Evolutionary conservation across 2,329 filamentous ascomycete genomes (phyloP).

Genomic region (Aspergillus viridinutans): DNA sequence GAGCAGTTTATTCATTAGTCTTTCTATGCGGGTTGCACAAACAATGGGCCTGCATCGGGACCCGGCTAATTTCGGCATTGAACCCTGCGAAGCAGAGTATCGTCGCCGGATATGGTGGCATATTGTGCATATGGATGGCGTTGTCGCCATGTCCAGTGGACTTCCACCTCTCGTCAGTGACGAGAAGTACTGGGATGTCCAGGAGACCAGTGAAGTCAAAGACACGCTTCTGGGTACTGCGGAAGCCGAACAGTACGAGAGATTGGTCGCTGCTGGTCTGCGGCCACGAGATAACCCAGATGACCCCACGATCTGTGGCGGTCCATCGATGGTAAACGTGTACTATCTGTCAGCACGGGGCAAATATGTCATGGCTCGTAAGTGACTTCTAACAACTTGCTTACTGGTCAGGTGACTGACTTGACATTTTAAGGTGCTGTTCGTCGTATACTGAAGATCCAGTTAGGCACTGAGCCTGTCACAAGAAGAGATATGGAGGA

Average conservation of each 20-base stretch:
- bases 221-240: conserved; percentile 40
- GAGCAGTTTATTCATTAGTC: conserved; percentile 46
- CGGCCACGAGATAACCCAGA: conserved; percentile 39
- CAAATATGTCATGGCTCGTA: conserved; percentile 44
- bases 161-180: conserved; percentile 45
- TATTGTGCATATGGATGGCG: conserved; percentile 46
- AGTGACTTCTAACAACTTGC: conserved; percentile 13
- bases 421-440: conserved; percentile 30
- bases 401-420: background rate
- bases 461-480: conserved; percentile 42
- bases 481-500: conserved; percentile 44
- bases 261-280: conserved; percentile 28
- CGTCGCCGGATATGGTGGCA: conserved; percentile 48
- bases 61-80: conserved; percentile 45
- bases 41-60: conserved; percentile 48
- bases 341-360: conserved; percentile 42
- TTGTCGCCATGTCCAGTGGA: conserved; percentile 48
- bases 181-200: conserved; percentile 47
- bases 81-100: conserved; percentile 42
- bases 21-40: conserved; percentile 46
- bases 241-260: conserved; percentile 35
- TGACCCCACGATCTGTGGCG: conserved; percentile 38
- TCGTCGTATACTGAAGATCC: conserved; percentile 41
- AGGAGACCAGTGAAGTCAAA: conserved; percentile 45
- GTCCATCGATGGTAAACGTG: conserved; percentile 39